Conservation (phyloP, 345 rosid genomes). For the Rhizophora mangle region DNA sequence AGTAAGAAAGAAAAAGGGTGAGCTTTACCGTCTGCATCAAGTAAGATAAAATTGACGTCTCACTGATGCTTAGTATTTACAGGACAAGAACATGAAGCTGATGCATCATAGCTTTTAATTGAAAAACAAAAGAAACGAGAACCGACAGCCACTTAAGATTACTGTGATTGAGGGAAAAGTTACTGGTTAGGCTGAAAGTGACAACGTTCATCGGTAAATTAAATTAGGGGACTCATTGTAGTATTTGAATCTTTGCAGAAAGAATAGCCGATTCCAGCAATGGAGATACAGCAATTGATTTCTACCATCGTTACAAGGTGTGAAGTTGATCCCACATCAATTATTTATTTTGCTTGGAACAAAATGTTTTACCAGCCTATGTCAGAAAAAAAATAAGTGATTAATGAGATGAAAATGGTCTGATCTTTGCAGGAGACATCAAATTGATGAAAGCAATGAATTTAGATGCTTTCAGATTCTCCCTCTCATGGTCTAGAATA, state of each 20-base stretch:
- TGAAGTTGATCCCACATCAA: background rate
- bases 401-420: background rate
- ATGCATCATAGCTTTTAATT: too few species aligned
- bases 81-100: too few species aligned
- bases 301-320: conserved; percentile 49
- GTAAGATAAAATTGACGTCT: too few species aligned
- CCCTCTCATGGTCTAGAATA: conserved; percentile 15
- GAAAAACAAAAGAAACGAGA: too few species aligned
- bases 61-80: too few species aligned
- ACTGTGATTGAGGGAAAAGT: too few species aligned
- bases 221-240: background rate
- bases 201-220: background rate
- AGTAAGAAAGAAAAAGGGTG: too few species aligned
- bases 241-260: conserved; percentile 25
- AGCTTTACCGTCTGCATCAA: too few species aligned
- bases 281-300: conserved; percentile 45
- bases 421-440: conserved; percentile 4
- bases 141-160: too few species aligned
- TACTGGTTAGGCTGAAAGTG: background rate
- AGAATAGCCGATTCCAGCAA: conserved; percentile 34
- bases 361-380: background rate
- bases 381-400: background rate
- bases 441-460: background rate
- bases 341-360: too few species aligned
- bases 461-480: conserved; percentile 14